Percentiles rank a stretch among this genome's conserved stretches.
These are phyloP conservation scores for Erigeron canadensis DNA, from an alignment of 129 eudicot genomes.

Conservation along the genomic window DNA sequence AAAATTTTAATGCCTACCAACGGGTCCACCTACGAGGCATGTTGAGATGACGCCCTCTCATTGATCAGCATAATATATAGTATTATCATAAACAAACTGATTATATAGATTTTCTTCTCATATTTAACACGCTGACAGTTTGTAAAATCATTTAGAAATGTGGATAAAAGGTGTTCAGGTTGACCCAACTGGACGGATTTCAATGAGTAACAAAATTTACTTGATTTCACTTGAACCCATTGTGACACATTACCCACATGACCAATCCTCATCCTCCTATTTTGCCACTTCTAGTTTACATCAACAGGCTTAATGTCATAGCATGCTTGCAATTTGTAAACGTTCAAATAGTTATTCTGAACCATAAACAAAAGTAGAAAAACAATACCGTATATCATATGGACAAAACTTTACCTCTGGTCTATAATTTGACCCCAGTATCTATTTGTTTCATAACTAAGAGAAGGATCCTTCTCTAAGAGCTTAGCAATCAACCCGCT, in stretches of 20 bases:
- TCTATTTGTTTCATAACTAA: conserved; percentile 68
- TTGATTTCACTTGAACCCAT: neutral
- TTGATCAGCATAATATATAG: too few species aligned
- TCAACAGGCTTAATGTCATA: neutral
- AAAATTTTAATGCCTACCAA: too few species aligned
- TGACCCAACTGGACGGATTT: neutral
- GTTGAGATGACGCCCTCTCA: too few species aligned
- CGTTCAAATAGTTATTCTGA: neutral
- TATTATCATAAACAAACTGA: too few species aligned
- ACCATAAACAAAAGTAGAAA: neutral
- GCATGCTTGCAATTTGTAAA: neutral
- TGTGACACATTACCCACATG: neutral
- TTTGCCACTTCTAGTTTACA: neutral
- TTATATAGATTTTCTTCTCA: too few species aligned
- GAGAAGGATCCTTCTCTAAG: conserved; percentile 94
- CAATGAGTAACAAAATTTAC: neutral
- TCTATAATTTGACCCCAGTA: conserved; percentile 91
- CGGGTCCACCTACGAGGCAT: too few species aligned
- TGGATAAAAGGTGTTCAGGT: too few species aligned
- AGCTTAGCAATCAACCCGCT: conserved; percentile 76
- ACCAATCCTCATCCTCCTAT: neutral
- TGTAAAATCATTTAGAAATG: too few species aligned
- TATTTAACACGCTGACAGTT: too few species aligned
- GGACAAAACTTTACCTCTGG: conserved; percentile 51
- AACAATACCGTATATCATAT: neutral